Evolutionary conservation across 2,329 filamentous ascomycete genomes (phyloP), one percentile per base, ranked within the genome.

Genomic region (Chrysosporium keratinophilum): DNA sequence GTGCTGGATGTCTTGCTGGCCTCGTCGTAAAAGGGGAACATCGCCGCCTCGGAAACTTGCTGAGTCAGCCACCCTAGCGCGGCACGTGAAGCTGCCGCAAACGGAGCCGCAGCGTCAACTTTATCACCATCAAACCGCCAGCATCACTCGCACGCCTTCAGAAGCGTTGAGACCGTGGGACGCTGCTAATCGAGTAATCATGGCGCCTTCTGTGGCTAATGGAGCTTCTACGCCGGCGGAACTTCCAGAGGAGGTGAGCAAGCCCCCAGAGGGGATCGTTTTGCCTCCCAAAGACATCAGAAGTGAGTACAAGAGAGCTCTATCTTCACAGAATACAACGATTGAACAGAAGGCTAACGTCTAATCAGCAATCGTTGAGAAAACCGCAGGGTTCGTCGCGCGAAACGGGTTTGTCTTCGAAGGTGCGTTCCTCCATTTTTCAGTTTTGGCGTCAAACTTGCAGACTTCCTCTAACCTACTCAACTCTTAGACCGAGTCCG

Each of bases 381-480:
- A 95, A 74, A 95, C 91, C 11, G 91, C 93, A 51, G 89, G 89
- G 45, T 97, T 94, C 67, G 87, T 96, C 55, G 83, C 84, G 56
- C 78, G 82, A 61, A 81, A 81, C 63, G 80, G 80, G 35, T 64
- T 72, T 11, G 67, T 81, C 6, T 89, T 94, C 65, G 87, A 94
- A 72, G 74, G 76, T 76, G 65, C 42, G 64, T 43, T 43, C 40
- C 4, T 17, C 14, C 37, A 57, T 12, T 31, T 17, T 6, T 2
- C 33, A 20, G 35, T 34, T 10, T 17, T 20, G 39, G 41, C 12
- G 40, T 20, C 39, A 9, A 31, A 14, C 6, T 10, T 3, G 5
- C 14, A 40, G 15, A 5, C 2, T 14, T 12, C 39, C 47, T 6
- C 44, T 42, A 46, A 40, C 20, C 10, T 31, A 35, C 45, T 40